Evolutionary conservation across 805 yeast genomes (phyloP), one percentile per base, ranked within the genome.

Genomic region (Kazachstania bromeliacearum): DNA sequence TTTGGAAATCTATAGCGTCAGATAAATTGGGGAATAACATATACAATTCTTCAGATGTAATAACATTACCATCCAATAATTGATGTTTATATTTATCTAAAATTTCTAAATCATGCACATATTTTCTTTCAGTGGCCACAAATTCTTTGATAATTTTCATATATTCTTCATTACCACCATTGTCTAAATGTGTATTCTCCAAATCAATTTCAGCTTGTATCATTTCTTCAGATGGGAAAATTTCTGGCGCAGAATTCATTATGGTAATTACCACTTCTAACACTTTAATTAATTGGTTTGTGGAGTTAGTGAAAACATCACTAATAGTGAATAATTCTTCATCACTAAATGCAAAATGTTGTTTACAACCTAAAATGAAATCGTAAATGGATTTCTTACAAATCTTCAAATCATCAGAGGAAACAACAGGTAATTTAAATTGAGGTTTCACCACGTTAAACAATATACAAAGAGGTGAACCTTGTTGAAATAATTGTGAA

Each of bases 301-400:
- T 80, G 42, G 76, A 77, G 47, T 84, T 88, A 30, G 85, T 73
- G 51, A 85, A 89, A 1, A 87, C 94, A 58, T 85, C 83, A 13
- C 95, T 81, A 31, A 92, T 82, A 21, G 95, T 85, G 61, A 92
- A 88, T 57, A 89, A 67, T 47, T 80, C 80, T 33, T 83, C 85
- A 58, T 85, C 94, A 38, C 77, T 77, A 42, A 84, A 71, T 31
- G 75, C 72, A 41, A 88, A 67, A 50, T 82, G 77, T 34, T 73
- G 69, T 55, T 84, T 83, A 54, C 95, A 89, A 8, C 94, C 94
- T 41, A 79, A 71, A 34, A 89, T 73, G 57, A 92, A 92, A 54
- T 83, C 89, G 59, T 89, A 92, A 18, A 92, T 85, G 17, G 85
- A 79, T 63, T 81, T 80, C 53, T 92, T 92, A 61, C 95, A 84